Evolutionary conservation across 768 basidiomycete genomes (phyloP), one percentile per base, ranked within the genome.

Genomic region (Infundibulicybe gibba): DNA sequence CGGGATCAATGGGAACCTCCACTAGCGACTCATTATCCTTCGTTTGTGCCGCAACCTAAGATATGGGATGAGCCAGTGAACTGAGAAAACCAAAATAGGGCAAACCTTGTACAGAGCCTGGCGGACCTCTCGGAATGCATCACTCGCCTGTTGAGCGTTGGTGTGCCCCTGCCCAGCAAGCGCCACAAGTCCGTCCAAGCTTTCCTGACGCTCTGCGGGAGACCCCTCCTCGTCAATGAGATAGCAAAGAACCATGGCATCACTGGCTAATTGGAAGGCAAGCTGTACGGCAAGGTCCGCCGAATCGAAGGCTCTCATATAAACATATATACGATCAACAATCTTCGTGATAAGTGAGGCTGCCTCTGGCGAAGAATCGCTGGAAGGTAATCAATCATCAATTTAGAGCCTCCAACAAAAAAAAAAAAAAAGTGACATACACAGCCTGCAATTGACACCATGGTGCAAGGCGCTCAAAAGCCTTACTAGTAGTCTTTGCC

Each of bases 251-350:
- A 56, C 44, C 39, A 60, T 52, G 8, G 57, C 58, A 19, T 63
- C 61, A 8, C 53, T 54, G 5, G 63, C 57, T 1, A 66, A 48
- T 31, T 53, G 56, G 46, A 61, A 66, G 6, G 54, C 62, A 20
- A 59, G 38, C 41, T 66, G 61, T 5, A 59, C 57, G 3, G 60
- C 55, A 17, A 64, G 53, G 53, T 66, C 64, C 52, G 59, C 64
- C 6, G 53, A 43, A 45, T 68, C 63, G 40, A 68, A 59, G 31
- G 60, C 60, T 14, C 46, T 44, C 25, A 66, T 62, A 25, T 61
- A 55, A 6, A 38, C 31, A 13, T 54, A 44, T 13, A 68, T 61
- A 45, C 63, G 64, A 17, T 45, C 41, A 33, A 61, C 53, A 34
- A 62, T 64, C 49, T 58, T 66, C n/a, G 55, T 52, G 8, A 63